These are phyloP conservation scores for Acanthochlamys bracteata DNA, from an alignment of 106 monocot genomes.

Conservation along the genomic window DNA sequence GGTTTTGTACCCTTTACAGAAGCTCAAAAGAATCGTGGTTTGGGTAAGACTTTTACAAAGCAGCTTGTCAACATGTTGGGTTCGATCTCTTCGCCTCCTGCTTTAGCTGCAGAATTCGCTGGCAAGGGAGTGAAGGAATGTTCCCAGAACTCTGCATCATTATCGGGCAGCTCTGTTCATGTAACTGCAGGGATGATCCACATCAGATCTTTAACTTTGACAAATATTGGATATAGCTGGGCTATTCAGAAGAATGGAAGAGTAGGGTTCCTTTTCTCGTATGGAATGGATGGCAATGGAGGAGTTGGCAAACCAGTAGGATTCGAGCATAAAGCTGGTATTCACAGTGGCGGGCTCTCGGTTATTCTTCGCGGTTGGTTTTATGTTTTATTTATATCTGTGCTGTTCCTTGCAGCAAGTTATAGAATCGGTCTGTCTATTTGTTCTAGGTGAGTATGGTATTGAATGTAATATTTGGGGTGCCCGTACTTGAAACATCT, in stretches of 20 bases:
- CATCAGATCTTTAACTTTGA: constrained; percentile 23
- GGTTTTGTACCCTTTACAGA: constrained; percentile 16
- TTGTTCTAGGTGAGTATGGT: constrained; percentile 22
- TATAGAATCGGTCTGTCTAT: constrained; percentile 45
- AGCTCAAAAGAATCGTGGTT: constrained; percentile 3
- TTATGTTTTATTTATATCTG: constrained; percentile 40
- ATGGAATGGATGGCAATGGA: constrained; percentile 7
- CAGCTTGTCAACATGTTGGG: constrained; percentile 57
- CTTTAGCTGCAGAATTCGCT: constrained; percentile 43
- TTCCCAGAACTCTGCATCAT: constrained; percentile 5
- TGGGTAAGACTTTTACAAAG: constrained; percentile 33
- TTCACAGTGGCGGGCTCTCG: constrained; percentile 13
- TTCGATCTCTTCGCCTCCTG: constrained; percentile 60
- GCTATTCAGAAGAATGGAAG: constrained; percentile 39
- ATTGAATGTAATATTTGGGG: background rate
- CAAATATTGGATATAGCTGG: constrained; percentile 24
- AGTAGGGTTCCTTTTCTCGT: constrained; percentile 33
- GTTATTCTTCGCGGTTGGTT: constrained; percentile 35
- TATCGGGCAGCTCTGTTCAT: constrained; percentile 34
- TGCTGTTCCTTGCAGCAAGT: constrained; percentile 39
- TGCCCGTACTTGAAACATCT: background rate
- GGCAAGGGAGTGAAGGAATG: constrained; percentile 18
- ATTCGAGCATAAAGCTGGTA: constrained; percentile 13
- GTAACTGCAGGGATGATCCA: constrained; percentile 66
- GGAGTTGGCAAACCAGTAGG: constrained; percentile 9